A percentile compares a stretch with the other conserved stretches of the same genome.
Evolutionary conservation across 345 rosid genomes (phyloP).

Genomic region (Eucalyptus tenuipes): DNA sequence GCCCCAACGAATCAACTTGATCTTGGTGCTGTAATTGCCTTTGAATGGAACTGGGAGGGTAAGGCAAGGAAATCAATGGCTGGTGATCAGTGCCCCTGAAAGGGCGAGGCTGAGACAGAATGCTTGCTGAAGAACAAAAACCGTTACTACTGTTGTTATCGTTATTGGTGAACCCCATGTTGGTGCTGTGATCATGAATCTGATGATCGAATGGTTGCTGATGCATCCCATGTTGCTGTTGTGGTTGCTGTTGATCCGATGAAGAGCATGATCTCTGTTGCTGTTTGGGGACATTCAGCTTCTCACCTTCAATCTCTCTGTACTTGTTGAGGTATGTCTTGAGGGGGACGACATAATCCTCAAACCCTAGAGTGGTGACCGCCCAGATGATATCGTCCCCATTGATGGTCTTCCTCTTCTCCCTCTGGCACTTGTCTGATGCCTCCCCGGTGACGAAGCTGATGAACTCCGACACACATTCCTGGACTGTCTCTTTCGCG

Average conservation of each 20-base stretch:
- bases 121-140: constrained; percentile 22
- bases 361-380: constrained; percentile 58
- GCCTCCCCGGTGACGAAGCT: constrained; percentile 71
- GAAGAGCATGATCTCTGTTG: constrained; percentile 12
- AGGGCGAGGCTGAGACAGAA: constrained; percentile 28
- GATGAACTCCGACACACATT: constrained; percentile 69
- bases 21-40: constrained; percentile 53
- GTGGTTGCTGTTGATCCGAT: background rate
- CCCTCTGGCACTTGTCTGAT: constrained; percentile 63
- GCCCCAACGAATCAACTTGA: constrained; percentile 39
- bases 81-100: constrained; percentile 30
- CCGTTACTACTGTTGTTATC: background rate
- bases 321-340: constrained; percentile 48
- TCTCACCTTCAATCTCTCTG: constrained; percentile 56
- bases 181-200: background rate
- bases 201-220: background rate
- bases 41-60: constrained; percentile 45
- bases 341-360: constrained; percentile 46
- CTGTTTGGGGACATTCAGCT: constrained; percentile 44
- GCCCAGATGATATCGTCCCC: constrained; percentile 80
- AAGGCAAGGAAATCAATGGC: constrained; percentile 31
- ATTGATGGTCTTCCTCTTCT: constrained; percentile 58
- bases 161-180: constrained; percentile 6
- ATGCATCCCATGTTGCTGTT: background rate
- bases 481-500: constrained; percentile 64